Conservation (phyloP, 140 eudicot genomes). For the Eryngium alpinum region DNA sequence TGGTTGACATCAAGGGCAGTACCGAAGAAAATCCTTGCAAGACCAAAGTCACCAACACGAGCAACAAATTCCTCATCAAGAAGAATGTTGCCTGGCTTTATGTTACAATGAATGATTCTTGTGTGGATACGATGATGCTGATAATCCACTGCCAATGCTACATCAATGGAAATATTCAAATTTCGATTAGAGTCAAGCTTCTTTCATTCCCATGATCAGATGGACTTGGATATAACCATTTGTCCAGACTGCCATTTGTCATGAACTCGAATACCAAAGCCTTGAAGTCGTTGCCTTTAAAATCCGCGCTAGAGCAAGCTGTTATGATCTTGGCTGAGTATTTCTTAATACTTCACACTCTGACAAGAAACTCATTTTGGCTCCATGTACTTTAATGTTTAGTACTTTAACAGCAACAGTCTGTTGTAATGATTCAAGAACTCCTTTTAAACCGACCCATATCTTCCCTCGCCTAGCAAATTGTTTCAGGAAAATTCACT, state of each 20-base stretch:
- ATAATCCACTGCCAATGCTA: not conserved
- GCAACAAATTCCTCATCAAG: not conserved
- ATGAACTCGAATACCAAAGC: constrained; percentile 8
- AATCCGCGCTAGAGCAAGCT: not conserved
- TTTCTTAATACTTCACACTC: not conserved
- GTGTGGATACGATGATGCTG: not conserved
- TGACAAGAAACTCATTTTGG: not conserved
- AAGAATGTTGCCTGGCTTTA: constrained; percentile 10
- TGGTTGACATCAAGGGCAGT: not conserved
- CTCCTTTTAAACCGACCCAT: constrained; percentile 2
- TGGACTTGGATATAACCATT: constrained; percentile 1
- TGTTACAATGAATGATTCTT: constrained; percentile 3
- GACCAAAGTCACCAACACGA: constrained; percentile 9
- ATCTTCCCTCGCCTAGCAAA: constrained; percentile 2
- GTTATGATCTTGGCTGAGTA: constrained; percentile 5
- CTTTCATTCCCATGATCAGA: not conserved
- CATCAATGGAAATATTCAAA: not conserved
- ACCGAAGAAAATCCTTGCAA: not conserved
- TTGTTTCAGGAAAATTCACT: not conserved
- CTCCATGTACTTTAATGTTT: not conserved
- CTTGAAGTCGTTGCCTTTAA: not conserved
- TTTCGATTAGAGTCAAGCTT: not conserved
- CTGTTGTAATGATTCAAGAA: not conserved
- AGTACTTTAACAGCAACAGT: not conserved
- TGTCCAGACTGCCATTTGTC: not conserved